These are phyloP conservation scores for Fusarium citri DNA, from an alignment of 2,329 filamentous ascomycete genomes.

Conservation along the genomic window DNA sequence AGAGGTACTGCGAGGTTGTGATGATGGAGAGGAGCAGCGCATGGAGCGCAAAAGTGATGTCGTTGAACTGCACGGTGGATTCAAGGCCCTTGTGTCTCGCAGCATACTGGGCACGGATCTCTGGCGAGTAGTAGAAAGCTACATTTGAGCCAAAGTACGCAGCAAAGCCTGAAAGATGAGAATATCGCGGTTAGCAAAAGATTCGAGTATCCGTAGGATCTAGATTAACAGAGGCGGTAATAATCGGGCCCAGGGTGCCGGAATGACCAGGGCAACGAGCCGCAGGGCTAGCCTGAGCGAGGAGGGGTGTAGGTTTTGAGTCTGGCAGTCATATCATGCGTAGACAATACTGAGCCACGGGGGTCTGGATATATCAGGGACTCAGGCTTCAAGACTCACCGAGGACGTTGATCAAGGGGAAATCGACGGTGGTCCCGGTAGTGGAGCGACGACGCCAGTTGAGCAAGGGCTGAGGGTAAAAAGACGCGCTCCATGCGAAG, in stretches of 20 bases:
- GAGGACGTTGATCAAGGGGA: constrained; percentile 78
- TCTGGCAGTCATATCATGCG: constrained; percentile 32
- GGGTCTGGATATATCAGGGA: constrained; percentile 8
- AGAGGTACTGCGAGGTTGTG: constrained; percentile 82
- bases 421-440: constrained; percentile 87
- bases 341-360: not conserved
- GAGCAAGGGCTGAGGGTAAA: constrained; percentile 89
- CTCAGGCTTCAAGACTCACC: constrained; percentile 54
- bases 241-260: constrained; percentile 25
- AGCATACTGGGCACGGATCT: constrained; percentile 85
- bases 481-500: constrained; percentile 84
- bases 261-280: constrained; percentile 13
- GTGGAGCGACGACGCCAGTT: constrained; percentile 84
- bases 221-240: constrained; percentile 17
- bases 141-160: constrained; percentile 81
- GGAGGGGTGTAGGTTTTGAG: constrained; percentile 17
- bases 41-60: constrained; percentile 88
- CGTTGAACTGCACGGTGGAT: constrained; percentile 89
- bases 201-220: not conserved
- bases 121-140: constrained; percentile 81
- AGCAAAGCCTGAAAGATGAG: constrained; percentile 67
- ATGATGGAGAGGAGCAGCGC: constrained; percentile 78
- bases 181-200: constrained; percentile 31
- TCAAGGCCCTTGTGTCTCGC: constrained; percentile 78
- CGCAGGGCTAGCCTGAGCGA: constrained; percentile 9